Percentiles rank a stretch among this genome's conserved stretches.
These are phyloP conservation scores for Backusella tarrabulga DNA, from an alignment of 192 early-diverging fungal genomes.

Conservation along the genomic window DNA sequence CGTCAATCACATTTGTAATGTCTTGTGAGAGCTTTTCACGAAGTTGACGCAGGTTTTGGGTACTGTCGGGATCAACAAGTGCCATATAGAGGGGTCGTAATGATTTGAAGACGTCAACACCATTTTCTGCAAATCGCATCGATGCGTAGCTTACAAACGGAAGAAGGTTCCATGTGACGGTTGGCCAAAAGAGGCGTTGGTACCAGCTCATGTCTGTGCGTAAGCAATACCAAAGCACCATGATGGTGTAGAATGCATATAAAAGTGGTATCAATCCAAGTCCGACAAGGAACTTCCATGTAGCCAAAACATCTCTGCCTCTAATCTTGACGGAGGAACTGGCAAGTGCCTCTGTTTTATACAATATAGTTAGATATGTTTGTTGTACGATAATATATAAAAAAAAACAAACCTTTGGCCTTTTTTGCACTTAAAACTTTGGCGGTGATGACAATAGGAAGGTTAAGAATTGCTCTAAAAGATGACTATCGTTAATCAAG, in stretches of 20 bases:
- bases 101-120: constrained; percentile 76
- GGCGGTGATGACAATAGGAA: constrained; percentile 54
- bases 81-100: constrained; percentile 86
- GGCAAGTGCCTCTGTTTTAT: constrained; percentile 66
- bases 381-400: background rate
- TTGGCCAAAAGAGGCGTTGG: constrained; percentile 39
- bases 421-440: constrained; percentile 53
- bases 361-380: background rate
- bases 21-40: constrained; percentile 75
- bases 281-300: constrained; percentile 90
- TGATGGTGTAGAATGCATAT: constrained; percentile 68
- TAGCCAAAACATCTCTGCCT: constrained; percentile 92
- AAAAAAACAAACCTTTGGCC: constrained; percentile 38
- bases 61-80: constrained; percentile 53
- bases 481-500: background rate
- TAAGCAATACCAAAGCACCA: constrained; percentile 51
- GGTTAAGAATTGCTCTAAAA: constrained; percentile 53
- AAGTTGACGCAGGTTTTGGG: constrained; percentile 64
- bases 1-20: constrained; percentile 79
- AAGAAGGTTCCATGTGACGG: constrained; percentile 50
- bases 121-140: constrained; percentile 73
- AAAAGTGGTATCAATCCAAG: constrained; percentile 72
- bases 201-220: constrained; percentile 25
- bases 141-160: constrained; percentile 72
- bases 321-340: constrained; percentile 91